Evolutionary conservation across 129 eudicot genomes (phyloP).

Genomic region (Pittosporum tobira): DNA sequence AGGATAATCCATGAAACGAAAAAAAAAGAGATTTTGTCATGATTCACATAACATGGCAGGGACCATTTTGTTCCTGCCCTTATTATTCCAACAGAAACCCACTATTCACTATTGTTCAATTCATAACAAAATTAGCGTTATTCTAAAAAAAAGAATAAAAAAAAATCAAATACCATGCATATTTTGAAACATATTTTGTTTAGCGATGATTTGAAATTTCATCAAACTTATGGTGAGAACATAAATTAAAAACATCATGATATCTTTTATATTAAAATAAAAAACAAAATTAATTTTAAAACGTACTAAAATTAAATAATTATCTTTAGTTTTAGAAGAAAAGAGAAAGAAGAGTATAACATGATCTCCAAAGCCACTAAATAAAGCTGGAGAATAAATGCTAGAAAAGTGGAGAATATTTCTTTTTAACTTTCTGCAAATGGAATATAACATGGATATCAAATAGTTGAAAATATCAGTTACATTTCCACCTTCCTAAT

Average conservation of each 20-base stretch:
- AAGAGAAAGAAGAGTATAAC: conserved; percentile 28
- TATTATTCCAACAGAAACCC: conserved; percentile 2
- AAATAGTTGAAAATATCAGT: background rate
- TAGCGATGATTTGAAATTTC: too few relatives aligned
- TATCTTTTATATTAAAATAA: too few relatives aligned
- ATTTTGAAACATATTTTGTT: conserved; percentile 3
- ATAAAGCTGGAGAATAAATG: conserved; percentile 11
- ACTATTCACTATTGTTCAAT: background rate
- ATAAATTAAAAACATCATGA: too few relatives aligned
- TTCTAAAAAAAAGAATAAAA: too few relatives aligned
- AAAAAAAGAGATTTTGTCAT: background rate
- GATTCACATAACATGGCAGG: conserved; percentile 7
- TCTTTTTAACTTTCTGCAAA: conserved; percentile 19
- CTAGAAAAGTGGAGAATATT: conserved; percentile 36
- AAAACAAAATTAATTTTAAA: too few relatives aligned
- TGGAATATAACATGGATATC: conserved; percentile 6
- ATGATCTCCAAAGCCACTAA: too few relatives aligned
- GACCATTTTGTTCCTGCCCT: conserved; percentile 7
- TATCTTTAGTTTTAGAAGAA: too few relatives aligned
- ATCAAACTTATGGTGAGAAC: too few relatives aligned
- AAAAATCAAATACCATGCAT: background rate
- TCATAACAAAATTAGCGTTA: background rate
- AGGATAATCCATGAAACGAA: conserved; percentile 11
- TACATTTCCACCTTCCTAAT: background rate
- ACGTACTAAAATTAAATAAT: conserved; percentile 8